Evolutionary conservation across 1,284 basidiomycete species (phyloP), one percentile per base, ranked within the genome.

Genomic region (Exobasidium cylindrosporum): DNA sequence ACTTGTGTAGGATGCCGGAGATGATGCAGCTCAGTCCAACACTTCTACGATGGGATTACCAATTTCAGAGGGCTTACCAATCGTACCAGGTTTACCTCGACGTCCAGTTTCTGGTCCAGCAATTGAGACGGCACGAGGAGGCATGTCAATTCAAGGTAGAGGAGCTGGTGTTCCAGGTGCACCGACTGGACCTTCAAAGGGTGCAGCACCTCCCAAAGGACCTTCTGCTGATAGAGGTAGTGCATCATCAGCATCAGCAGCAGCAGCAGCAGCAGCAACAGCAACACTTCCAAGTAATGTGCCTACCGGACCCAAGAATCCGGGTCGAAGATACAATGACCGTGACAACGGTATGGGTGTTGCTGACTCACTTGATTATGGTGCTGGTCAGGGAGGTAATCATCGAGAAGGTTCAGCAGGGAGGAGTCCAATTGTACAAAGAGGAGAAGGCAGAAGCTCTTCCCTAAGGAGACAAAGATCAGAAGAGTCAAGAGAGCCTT

Each of bases 291-390:
- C 73, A 3, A 55, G 66, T 17, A 72, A 74, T 26, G 69, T 71
- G 0, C 59, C 59, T 3, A 68, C 66, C 1, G 73, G 73, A 1
- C 73, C 73, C 0, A 66, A 66, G 47, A 70, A 71, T 44, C 69
- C 66, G 1, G 72, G 67, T 23, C 66, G 66, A 60, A 53, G 74
- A 30, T 77, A 78, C 65, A 77, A 70, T 35, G 77, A 78, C 53
- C 69, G 77, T 7, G 77, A 78, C 26, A 71, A 64, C 10, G 71
- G 69, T 4, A 54, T 64, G 4, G 74, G 74, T n/a, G 65, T 63
- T 0, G 69, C 63, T 13, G 77, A 77, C 28, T 55, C 63, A 21
- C 71, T 79, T 44, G 76, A 79, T 61, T 79, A 79, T 52, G 77
- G 77, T 17, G 59, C 43, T 6, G 54, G 44, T 14, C 10, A 21